Base-by-base conservation (phyloP, 345 rosid genomes). In the Aurinia saxatilis region DNA sequence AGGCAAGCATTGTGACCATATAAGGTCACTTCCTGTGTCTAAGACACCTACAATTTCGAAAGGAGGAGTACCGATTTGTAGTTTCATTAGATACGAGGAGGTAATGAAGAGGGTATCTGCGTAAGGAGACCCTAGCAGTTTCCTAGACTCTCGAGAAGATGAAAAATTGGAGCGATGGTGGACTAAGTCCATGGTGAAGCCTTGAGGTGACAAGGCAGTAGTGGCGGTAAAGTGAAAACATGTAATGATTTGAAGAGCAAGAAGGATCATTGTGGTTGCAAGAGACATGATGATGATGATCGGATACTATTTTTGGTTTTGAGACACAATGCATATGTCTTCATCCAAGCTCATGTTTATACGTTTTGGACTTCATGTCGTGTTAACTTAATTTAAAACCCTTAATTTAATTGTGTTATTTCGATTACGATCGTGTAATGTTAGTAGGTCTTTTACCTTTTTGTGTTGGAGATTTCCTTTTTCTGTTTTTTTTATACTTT, bases 1-100 rank as follows among this genome's bases (percentile, higher is more conserved):
- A 31, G 58, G 58, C 19, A 58, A 39, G 15, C 72, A 67, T 67
- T 67, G 72, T 57, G 51, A 39, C 65, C 65, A 67, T 13, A 67
- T 1, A 11, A 39, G 0, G 0, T 49, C 51, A 5, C 72, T 58
- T 40, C 64, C 59, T 2, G 59, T 57, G 66, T 61, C 56, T 48
- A 61, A 9, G 1, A 1, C 8, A 10, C 16, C 56, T 21, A 9
- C 37, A 36, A 61, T 61, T 56, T 48, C 47, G 8, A 48, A 7
- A 34, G 66, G 56, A 9, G 58, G 50, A 11, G 50, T 63, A 37
- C 48, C 58, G 7, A 61, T 36, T 16, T 48, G 47, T 23, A 48
- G 54, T 5, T 48, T 48, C 47, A 61, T 61, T 37, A 36, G 10
- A 36, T 61, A 35, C 5, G 0, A 0, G 13, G 4, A 0, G 19